phyloP scores from a whole-genome alignment of 352 stramenopile species.

The Pythium rhizo-oryzae region DNA sequence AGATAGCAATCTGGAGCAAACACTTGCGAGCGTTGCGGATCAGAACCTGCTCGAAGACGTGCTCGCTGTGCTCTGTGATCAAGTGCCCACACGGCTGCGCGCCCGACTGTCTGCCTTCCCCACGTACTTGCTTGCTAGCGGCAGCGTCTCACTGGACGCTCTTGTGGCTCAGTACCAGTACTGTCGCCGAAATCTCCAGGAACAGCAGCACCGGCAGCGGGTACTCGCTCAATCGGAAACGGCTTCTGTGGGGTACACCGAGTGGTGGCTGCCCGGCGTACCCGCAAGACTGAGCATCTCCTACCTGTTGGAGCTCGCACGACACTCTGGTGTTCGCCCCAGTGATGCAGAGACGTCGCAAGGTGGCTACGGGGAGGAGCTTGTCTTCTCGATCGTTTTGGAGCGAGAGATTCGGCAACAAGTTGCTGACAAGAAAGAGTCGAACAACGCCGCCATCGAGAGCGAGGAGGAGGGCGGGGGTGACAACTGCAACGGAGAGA shows the following conservation, averaged over 20 bases:
- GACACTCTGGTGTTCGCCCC: background rate
- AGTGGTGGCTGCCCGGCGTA: conserved; percentile 28
- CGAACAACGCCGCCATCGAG: background rate
- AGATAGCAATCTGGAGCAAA: background rate
- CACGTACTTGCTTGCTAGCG: conserved; percentile 14
- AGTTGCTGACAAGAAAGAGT: background rate
- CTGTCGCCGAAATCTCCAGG: conserved; percentile 9
- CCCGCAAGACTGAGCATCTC: background rate
- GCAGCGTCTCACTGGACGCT: conserved; percentile 12
- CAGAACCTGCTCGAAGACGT: background rate
- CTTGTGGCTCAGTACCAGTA: conserved; percentile 17
- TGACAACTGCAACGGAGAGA: background rate
- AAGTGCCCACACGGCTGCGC: conserved; percentile 6
- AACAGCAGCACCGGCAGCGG: background rate
- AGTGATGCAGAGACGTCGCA: background rate
- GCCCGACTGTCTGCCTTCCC: background rate
- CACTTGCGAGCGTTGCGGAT: conserved; percentile 10
- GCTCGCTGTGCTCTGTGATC: conserved; percentile 19
- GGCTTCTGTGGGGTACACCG: background rate
- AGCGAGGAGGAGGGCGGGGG: background rate
- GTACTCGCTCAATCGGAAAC: background rate
- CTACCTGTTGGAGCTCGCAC: conserved; percentile 17
- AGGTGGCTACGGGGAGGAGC: background rate
- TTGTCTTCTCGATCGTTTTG: conserved; percentile 5
- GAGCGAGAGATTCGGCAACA: background rate